Percentiles rank a stretch among this genome's conserved stretches.
These are phyloP conservation scores for Penicillium canescens DNA, from an alignment of 495 filamentous ascomycete genomes.

Conservation along the genomic window DNA sequence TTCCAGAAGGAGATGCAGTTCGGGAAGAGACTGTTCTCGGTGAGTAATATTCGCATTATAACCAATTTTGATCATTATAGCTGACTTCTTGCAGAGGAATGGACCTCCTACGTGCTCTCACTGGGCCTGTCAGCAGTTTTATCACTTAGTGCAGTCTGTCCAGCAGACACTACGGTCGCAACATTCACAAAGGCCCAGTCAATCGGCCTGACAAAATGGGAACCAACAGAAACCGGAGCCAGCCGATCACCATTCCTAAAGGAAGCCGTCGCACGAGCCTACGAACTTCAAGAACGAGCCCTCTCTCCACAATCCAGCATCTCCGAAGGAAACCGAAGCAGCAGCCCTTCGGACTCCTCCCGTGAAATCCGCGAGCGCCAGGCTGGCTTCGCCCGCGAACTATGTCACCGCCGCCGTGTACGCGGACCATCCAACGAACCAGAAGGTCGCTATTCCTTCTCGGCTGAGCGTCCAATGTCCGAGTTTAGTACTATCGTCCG, in stretches of 20 bases:
- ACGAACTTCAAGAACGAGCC: slow-evolving; percentile 49
- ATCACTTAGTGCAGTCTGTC: slow-evolving; percentile 48
- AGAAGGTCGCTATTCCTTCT: slow-evolving; percentile 31
- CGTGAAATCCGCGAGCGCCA: slow-evolving; percentile 36
- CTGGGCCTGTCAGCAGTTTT: slow-evolving; percentile 59
- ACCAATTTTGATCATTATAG: background rate
- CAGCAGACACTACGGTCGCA: slow-evolving; percentile 41
- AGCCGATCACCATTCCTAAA: slow-evolving; percentile 63
- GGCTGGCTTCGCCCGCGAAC: slow-evolving; percentile 33
- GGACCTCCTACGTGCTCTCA: slow-evolving; percentile 61
- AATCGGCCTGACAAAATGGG: slow-evolving; percentile 60
- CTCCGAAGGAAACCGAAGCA: slow-evolving; percentile 4
- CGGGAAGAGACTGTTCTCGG: slow-evolving; percentile 57
- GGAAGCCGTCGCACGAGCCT: slow-evolving; percentile 60
- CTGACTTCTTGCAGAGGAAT: slow-evolving; percentile 57
- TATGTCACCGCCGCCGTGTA: slow-evolving; percentile 15
- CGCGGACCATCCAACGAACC: slow-evolving; percentile 23
- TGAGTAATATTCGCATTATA: slow-evolving; percentile 26
- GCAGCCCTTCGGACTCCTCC: slow-evolving; percentile 6
- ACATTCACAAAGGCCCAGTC: slow-evolving; percentile 54
- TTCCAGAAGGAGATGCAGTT: slow-evolving; percentile 47
- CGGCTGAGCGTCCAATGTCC: slow-evolving; percentile 48
- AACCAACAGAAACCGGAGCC: slow-evolving; percentile 38
- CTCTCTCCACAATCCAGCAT: slow-evolving; percentile 9
- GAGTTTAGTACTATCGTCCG: slow-evolving; percentile 41